Evolutionary conservation across 352 stramenopile genomes (phyloP).

Genomic region (Pythium sp.): DNA sequence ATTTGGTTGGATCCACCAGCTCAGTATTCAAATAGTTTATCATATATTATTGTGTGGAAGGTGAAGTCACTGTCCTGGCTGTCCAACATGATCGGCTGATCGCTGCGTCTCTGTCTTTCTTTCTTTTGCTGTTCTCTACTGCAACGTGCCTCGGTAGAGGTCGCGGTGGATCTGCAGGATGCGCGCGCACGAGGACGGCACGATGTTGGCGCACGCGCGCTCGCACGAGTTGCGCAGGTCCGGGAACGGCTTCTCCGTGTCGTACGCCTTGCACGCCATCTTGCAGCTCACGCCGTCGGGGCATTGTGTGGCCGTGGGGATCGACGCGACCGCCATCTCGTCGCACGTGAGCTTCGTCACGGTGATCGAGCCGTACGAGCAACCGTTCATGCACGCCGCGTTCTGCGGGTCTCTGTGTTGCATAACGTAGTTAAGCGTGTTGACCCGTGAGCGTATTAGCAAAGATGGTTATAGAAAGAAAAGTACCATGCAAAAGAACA

Average conservation of each 20-base stretch:
- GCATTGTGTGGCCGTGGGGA: conserved; percentile 33
- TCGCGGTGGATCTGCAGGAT: conserved; percentile 69
- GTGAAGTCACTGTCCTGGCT: too few relatives aligned
- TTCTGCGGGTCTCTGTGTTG: conserved; percentile 48
- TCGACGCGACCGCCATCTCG: conserved; percentile 29
- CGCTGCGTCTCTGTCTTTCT: neutral
- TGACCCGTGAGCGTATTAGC: too few relatives aligned
- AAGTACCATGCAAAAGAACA: too few relatives aligned
- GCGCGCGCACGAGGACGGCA: conserved; percentile 54
- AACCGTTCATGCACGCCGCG: conserved; percentile 71
- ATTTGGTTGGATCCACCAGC: neutral
- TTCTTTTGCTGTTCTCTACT: conserved; percentile 6
- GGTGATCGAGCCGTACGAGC: conserved; percentile 69
- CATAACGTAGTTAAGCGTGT: too few relatives aligned
- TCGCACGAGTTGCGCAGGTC: conserved; percentile 53
- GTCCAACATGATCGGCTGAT: neutral
- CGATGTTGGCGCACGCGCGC: conserved; percentile 54
- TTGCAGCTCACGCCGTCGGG: conserved; percentile 61
- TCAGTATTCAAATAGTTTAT: neutral
- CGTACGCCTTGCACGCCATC: conserved; percentile 56
- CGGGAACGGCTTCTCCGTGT: conserved; percentile 44
- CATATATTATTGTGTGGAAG: neutral
- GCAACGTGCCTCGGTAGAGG: conserved; percentile 34
- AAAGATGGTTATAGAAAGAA: too few relatives aligned
- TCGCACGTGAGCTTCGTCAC: conserved; percentile 70